A percentile compares a stretch with the other conserved stretches of the same genome.
Conservation (phyloP, 2,329 filamentous ascomycete genomes). For the Epichloe gansuensis region DNA sequence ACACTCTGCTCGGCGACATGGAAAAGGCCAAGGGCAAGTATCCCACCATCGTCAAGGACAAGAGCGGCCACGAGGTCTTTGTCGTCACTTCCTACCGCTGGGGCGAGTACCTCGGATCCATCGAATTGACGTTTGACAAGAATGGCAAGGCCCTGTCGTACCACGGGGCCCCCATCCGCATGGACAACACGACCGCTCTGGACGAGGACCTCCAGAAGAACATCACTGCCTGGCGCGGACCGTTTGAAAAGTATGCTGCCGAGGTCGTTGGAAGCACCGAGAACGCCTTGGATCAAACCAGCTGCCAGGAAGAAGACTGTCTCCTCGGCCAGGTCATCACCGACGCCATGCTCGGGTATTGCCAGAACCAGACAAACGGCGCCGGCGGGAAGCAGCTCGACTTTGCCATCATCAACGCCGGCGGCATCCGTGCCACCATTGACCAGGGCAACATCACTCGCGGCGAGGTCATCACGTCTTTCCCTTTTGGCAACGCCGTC, state of each 20-base stretch:
- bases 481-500: slow-evolving; percentile 53
- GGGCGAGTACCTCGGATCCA: slow-evolving; percentile 59
- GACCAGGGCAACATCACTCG: slow-evolving; percentile 48
- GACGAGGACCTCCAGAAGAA: slow-evolving; percentile 44
- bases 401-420: slow-evolving; percentile 51
- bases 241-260: slow-evolving; percentile 46
- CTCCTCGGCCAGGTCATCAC: slow-evolving; percentile 41
- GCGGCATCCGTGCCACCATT: slow-evolving; percentile 51
- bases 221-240: slow-evolving; percentile 43
- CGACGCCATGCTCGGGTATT: slow-evolving; percentile 50
- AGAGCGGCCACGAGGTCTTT: slow-evolving; percentile 53
- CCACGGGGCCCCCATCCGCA: slow-evolving; percentile 49
- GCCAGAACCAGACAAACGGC: slow-evolving; percentile 31
- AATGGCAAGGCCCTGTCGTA: slow-evolving; percentile 50
- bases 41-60: slow-evolving; percentile 48
- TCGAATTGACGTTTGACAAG: slow-evolving; percentile 50
- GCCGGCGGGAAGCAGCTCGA: slow-evolving; percentile 25
- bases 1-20: slow-evolving; percentile 48
- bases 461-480: slow-evolving; percentile 49
- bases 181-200: slow-evolving; percentile 47
- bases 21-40: slow-evolving; percentile 45
- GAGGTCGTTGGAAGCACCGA: slow-evolving; percentile 26
- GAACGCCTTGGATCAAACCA: slow-evolving; percentile 44
- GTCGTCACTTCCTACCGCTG: slow-evolving; percentile 55
- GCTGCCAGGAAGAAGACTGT: slow-evolving; percentile 46